Conservation (phyloP, 1,139 yeast genomes). For the Geotrichum australiense region DNA sequence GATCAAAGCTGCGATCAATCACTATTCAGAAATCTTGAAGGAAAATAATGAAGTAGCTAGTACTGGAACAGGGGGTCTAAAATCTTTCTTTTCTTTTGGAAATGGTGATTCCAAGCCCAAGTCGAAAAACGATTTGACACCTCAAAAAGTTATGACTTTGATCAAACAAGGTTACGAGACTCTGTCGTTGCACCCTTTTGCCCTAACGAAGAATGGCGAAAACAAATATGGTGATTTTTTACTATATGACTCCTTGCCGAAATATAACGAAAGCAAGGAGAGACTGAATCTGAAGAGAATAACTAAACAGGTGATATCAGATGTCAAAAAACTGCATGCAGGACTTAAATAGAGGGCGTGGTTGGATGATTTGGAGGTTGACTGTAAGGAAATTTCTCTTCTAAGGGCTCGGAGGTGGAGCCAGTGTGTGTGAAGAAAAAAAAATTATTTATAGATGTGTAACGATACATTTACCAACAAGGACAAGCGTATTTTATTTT, state of each 20-base stretch:
- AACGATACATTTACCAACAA: too few relatives aligned
- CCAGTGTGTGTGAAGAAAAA: too few relatives aligned
- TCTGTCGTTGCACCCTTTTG: constrained; percentile 25
- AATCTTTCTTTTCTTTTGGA: constrained; percentile 6
- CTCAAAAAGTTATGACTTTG: constrained; percentile 26
- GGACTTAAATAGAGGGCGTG: constrained; percentile 1
- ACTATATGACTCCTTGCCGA: constrained; percentile 25
- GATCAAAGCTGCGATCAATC: constrained; percentile 26
- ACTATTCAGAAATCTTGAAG: constrained; percentile 24
- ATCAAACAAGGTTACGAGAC: constrained; percentile 29
- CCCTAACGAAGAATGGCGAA: constrained; percentile 17
- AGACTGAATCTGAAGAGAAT: constrained; percentile 26
- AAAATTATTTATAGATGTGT: too few relatives aligned
- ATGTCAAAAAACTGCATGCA: constrained; percentile 21
- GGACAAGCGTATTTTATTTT: too few relatives aligned
- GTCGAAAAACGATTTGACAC: constrained; percentile 17
- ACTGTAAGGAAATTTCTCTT: too few relatives aligned
- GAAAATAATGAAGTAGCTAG: neutral
- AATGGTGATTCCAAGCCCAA: neutral
- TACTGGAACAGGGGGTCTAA: constrained; percentile 1
- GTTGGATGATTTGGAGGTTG: too few relatives aligned
- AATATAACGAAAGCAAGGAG: constrained; percentile 26
- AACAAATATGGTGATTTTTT: constrained; percentile 12
- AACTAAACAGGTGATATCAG: constrained; percentile 25
- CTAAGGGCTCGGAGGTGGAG: too few relatives aligned